Percentiles rank a stretch among this genome's conserved stretches.
phyloP scores from a whole-genome alignment of 2,329 filamentous ascomycete genomes.

The Coniochaeta pulveracea region DNA sequence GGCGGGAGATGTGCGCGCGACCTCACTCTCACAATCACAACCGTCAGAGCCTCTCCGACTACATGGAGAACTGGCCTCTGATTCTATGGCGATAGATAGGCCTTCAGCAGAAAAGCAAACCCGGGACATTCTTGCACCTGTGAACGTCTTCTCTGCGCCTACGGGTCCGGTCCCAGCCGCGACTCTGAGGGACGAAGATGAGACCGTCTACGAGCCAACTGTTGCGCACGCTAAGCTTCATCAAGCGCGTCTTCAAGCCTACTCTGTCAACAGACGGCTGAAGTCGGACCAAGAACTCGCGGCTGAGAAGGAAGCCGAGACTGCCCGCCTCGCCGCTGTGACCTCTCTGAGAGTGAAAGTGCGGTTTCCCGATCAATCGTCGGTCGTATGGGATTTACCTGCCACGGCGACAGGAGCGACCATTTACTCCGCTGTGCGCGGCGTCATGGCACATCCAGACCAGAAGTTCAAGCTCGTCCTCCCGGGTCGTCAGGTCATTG shows the following conservation, averaged over 20 bases:
- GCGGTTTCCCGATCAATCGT: conserved; percentile 78
- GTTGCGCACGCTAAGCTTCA: conserved; percentile 66
- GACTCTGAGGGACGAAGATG: conserved; percentile 53
- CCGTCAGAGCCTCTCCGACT: background rate
- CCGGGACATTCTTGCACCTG: conserved; percentile 31
- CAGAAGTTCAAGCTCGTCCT: conserved; percentile 65
- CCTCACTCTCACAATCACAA: conserved; percentile 1
- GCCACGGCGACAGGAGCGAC: conserved; percentile 56
- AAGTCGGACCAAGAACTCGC: conserved; percentile 74
- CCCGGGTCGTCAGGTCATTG: conserved; percentile 33
- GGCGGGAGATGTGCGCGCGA: no score
- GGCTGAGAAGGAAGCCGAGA: conserved; percentile 53
- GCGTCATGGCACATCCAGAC: conserved; percentile 52
- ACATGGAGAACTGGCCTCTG: conserved; percentile 2
- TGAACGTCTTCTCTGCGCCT: conserved; percentile 71
- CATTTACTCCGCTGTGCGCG: conserved; percentile 64
- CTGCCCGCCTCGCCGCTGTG: conserved; percentile 53
- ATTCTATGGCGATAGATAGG: no score
- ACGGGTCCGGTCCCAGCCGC: conserved; percentile 64
- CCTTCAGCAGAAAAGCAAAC: no score
- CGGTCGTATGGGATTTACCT: conserved; percentile 60
- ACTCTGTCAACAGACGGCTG: conserved; percentile 62
- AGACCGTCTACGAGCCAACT: conserved; percentile 65
- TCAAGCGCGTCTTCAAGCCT: conserved; percentile 53
- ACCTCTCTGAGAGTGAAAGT: conserved; percentile 65